These are phyloP conservation scores for Geranium rotundifolium DNA, from an alignment of 345 rosid genomes.

Conservation along the genomic window DNA sequence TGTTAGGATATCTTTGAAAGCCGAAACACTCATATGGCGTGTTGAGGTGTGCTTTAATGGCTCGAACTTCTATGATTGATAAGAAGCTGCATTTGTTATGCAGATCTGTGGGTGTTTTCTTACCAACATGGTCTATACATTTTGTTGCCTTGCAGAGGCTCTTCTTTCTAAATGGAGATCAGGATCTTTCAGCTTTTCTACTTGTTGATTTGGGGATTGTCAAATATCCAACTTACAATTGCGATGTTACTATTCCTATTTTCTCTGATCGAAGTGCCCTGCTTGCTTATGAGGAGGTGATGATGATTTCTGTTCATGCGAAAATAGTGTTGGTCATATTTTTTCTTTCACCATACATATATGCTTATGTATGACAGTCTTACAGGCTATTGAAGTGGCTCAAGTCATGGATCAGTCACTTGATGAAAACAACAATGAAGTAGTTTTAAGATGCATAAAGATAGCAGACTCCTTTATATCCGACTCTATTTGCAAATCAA, in stretches of 20 bases:
- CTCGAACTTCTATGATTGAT: no score
- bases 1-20: constrained; percentile 41
- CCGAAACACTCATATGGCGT: constrained; percentile 70
- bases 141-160: constrained; percentile 50
- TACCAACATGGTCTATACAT: no score
- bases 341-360: constrained; percentile 9
- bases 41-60: constrained; percentile 58
- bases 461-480: constrained; percentile 48
- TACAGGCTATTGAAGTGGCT: constrained; percentile 87
- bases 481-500: constrained; percentile 16
- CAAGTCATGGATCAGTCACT: constrained; percentile 82
- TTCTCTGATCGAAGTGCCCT: constrained; percentile 38
- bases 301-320: constrained; percentile 12
- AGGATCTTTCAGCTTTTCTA: constrained; percentile 71
- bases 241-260: constrained; percentile 48
- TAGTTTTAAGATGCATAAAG: constrained; percentile 47
- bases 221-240: constrained; percentile 65
- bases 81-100: no score
- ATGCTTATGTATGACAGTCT: constrained; percentile 5
- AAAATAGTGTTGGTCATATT: background rate
- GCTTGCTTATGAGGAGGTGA: constrained; percentile 89
- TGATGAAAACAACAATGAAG: constrained; percentile 40
- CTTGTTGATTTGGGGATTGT: constrained; percentile 72
- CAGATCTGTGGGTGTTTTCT: no score
- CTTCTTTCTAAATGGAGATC: constrained; percentile 87